These are phyloP conservation scores for Fusarium pseudograminearum DNA, from an alignment of 2,329 filamentous ascomycete species.

Conservation along the genomic window DNA sequence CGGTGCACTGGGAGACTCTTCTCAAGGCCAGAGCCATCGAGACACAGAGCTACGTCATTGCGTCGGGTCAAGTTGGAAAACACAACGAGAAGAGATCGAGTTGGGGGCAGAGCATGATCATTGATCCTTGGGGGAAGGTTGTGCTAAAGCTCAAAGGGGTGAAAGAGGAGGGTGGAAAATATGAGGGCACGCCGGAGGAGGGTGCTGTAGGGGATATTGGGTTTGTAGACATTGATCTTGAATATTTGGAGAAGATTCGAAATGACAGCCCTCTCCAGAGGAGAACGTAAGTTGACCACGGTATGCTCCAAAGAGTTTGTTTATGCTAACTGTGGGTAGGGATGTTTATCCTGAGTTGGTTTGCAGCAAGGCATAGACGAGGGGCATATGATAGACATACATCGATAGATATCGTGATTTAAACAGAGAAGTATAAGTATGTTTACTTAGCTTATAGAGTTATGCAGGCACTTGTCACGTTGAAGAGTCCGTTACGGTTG, in stretches of 20 bases:
- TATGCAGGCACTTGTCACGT: background rate
- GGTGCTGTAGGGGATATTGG: constrained; percentile 61
- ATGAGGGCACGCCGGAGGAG: constrained; percentile 49
- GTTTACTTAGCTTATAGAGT: background rate
- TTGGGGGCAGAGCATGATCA: constrained; percentile 87
- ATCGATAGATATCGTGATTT: background rate
- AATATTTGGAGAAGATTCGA: constrained; percentile 61
- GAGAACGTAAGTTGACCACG: constrained; percentile 60
- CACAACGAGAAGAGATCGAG: constrained; percentile 82
- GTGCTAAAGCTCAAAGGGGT: constrained; percentile 72
- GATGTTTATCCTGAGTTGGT: constrained; percentile 45
- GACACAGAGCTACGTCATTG: constrained; percentile 87
- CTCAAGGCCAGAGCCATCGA: constrained; percentile 87
- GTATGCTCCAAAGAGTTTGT: background rate
- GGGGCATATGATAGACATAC: background rate
- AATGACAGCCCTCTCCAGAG: constrained; percentile 65
- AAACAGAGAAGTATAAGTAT: background rate
- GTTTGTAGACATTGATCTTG: constrained; percentile 66
- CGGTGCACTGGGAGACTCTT: constrained; percentile 86
- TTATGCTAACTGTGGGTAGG: constrained; percentile 23
- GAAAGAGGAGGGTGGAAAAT: constrained; percentile 56
- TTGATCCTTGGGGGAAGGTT: constrained; percentile 88
- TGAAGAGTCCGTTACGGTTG: background rate
- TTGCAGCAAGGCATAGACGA: constrained; percentile 6
- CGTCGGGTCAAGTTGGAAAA: constrained; percentile 80